Conservation (phyloP, 495 filamentous ascomycete genomes). For the Zalerion maritima region DNA sequence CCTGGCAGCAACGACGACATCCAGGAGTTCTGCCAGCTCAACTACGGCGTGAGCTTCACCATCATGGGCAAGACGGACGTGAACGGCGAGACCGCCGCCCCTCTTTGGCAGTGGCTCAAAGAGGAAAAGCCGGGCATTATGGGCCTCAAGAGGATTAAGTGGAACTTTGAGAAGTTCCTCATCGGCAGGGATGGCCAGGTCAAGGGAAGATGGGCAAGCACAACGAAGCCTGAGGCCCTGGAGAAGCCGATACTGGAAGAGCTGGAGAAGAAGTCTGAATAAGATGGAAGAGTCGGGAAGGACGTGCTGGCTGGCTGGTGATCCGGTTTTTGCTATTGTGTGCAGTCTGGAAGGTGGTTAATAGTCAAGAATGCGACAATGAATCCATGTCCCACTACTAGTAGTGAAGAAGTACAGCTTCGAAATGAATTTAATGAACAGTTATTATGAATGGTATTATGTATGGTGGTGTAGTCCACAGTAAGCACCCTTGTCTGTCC, state of each 20-base stretch:
- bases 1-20: constrained; percentile 82
- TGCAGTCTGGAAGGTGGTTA: no score
- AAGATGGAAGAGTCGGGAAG: no score
- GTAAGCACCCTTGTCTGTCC: no score
- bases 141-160: constrained; percentile 82
- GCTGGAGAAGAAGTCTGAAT: constrained; percentile 35
- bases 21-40: constrained; percentile 79
- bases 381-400: no score
- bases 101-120: constrained; percentile 84
- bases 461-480: no score
- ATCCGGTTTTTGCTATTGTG: no score
- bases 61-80: constrained; percentile 85
- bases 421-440: no score
- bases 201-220: constrained; percentile 65
- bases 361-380: no score
- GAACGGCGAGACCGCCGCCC: constrained; percentile 70
- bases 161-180: constrained; percentile 98
- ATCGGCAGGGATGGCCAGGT: constrained; percentile 76
- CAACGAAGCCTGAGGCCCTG: constrained; percentile 69
- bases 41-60: constrained; percentile 93
- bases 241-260: constrained; percentile 61
- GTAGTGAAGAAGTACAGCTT: no score
- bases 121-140: constrained; percentile 64
- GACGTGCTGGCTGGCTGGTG: no score
- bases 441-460: no score